phyloP scores from a whole-genome alignment of 2,329 filamentous ascomycete species.

The Diaporthe vexans region DNA sequence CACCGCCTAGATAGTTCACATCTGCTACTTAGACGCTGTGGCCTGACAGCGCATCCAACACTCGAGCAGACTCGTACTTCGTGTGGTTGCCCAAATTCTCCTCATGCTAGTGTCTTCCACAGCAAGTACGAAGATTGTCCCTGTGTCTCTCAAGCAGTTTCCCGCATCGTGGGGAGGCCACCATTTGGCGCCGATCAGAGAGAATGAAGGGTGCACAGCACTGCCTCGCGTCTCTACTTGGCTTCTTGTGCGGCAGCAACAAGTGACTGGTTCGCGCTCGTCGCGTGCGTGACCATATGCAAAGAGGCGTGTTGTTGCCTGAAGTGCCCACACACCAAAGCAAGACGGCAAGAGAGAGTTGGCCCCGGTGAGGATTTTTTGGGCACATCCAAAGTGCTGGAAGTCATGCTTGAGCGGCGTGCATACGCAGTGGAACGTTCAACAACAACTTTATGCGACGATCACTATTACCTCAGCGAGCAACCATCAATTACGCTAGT shows the following conservation, averaged over 20 bases:
- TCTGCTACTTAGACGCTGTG: no score
- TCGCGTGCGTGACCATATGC: not conserved
- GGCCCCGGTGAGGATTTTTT: not conserved
- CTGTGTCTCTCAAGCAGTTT: not conserved
- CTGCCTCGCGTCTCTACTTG: not conserved
- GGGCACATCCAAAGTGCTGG: not conserved
- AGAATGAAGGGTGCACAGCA: not conserved
- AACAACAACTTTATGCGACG: not conserved
- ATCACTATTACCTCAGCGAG: conserved; percentile 5
- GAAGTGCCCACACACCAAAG: not conserved
- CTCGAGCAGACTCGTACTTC: no score
- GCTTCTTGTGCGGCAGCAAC: no score
- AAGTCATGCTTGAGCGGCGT: not conserved
- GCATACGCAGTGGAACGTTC: conserved; percentile 6
- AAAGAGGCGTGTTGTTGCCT: conserved; percentile 8
- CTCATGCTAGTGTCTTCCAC: not conserved
- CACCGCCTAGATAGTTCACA: no score
- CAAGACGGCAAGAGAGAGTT: not conserved
- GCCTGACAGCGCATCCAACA: no score
- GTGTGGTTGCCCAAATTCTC: no score
- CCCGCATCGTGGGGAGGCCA: not conserved
- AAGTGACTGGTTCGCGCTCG: not conserved
- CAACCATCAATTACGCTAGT: not conserved
- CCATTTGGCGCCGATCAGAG: not conserved
- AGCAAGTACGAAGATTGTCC: not conserved